A percentile compares a stretch with the other conserved stretches of the same genome.
Evolutionary conservation across 2,329 filamentous ascomycete species (phyloP).

Genomic region (Emmonsia crescens): DNA sequence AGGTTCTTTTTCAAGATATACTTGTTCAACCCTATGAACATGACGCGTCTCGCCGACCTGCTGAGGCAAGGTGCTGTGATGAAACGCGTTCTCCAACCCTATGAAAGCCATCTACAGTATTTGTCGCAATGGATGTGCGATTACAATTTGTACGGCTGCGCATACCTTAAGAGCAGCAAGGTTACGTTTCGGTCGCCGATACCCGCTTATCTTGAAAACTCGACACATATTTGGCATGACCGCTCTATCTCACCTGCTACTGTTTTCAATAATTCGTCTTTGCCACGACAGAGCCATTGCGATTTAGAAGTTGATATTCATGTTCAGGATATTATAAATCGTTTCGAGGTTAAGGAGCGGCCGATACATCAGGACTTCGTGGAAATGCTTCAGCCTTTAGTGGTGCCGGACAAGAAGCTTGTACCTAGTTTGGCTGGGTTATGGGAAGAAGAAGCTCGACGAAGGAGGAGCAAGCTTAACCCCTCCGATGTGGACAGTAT

Average conservation of each 20-base stretch:
- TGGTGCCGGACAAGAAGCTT: constrained; percentile 60
- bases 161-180: constrained; percentile 64
- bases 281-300: constrained; percentile 77
- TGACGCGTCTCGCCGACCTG: constrained; percentile 78
- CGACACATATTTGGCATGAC: constrained; percentile 68
- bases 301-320: constrained; percentile 82
- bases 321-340: constrained; percentile 78
- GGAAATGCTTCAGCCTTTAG: constrained; percentile 55
- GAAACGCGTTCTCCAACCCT: constrained; percentile 75
- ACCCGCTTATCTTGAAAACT: constrained; percentile 52
- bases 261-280: constrained; percentile 50
- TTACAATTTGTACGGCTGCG: constrained; percentile 93
- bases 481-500: constrained; percentile 54
- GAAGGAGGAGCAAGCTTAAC: constrained; percentile 62
- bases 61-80: constrained; percentile 80
- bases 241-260: constrained; percentile 51
- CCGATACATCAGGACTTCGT: constrained; percentile 76
- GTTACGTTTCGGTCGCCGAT: constrained; percentile 65
- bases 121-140: constrained; percentile 96
- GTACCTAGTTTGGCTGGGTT: constrained; percentile 90
- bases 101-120: constrained; percentile 88
- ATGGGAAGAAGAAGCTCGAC: constrained; percentile 79
- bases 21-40: constrained; percentile 74
- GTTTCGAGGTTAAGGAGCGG: constrained; percentile 63
- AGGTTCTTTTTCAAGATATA: constrained; percentile 90